Base-by-base conservation (phyloP, 2,329 filamentous ascomycete species). In the Calonectria pseudoreteaudii region DNA sequence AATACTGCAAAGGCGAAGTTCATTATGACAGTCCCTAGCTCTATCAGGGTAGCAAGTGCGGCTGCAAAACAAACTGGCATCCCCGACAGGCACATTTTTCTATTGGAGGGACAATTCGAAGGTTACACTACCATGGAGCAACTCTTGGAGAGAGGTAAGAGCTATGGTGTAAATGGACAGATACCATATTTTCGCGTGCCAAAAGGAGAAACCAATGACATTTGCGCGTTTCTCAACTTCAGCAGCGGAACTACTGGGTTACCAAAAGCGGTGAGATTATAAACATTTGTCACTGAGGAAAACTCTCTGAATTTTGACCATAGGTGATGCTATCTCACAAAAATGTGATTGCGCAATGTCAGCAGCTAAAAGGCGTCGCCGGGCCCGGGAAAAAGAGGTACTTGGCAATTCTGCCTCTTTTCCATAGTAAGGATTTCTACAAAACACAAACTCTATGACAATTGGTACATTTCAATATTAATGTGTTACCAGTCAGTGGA, bases 341-440 rank as follows among this genome's bases (percentile, higher is more conserved):
- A 9, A 80, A 80, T 13, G 68, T 80, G 1, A 79, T 80, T 3
- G 70, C 73, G 1, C 78, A 80, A 58, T 75, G 72, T 44, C 58
- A 75, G 0, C 78, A 80, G 41, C 20, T 79, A 3, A 23, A 38
- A 2, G 65, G 68, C n/a, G 49, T 75, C 6, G 68, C 76, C 0
- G 56, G 52, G 18, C 49, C 60, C 9, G 47, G 66, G 9, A 72
- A 73, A 20, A 73, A 70, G 0, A 71, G 65, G 4, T 62, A 78
- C 11, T 70, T 82, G 4, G 77, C 77, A 8, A 58, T 76, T 1
- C 65, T 82, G 4, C 82, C 82, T 16, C 70, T 81, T 0, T 81
- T 77, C 66, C 82, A 83, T 44, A 82, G 77, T 66, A 79, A 72
- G 69, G 20, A 28, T 34, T 14, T n/a, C 28, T 6, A n/a, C 41